Evolutionary conservation across 129 eudicot genomes (phyloP).

Genomic region (Centrapalus pauciflorus): DNA sequence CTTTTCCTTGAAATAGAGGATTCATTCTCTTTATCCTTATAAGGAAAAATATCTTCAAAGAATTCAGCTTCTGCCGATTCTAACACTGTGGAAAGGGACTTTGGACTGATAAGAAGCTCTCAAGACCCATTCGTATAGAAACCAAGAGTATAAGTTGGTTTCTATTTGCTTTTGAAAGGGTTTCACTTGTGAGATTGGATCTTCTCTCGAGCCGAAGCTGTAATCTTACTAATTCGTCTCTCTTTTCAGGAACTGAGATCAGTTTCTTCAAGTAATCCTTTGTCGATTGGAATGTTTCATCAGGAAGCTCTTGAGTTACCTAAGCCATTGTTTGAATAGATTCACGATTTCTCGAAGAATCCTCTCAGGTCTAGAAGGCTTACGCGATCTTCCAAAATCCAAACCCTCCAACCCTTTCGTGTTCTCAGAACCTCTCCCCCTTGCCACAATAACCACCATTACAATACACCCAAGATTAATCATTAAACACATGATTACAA

Average conservation of each 20-base stretch:
- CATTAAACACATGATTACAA: no score
- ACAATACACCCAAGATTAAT: no score
- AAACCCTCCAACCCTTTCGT: slow-evolving; percentile 44
- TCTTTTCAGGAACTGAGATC: slow-evolving; percentile 45
- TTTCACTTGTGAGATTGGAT: slow-evolving; percentile 64
- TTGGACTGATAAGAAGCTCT: slow-evolving; percentile 44
- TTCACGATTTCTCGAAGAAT: slow-evolving; percentile 77
- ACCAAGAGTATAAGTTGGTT: slow-evolving; percentile 67
- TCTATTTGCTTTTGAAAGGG: slow-evolving; percentile 61
- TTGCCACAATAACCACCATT: no score
- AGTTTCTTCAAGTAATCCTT: slow-evolving; percentile 65
- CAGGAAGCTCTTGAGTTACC: slow-evolving; percentile 61
- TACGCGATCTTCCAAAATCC: slow-evolving; percentile 44
- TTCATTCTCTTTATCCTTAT: no score
- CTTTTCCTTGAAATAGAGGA: no score
- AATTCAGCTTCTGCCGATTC: no score
- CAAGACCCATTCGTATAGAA: slow-evolving; percentile 61
- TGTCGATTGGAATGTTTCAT: slow-evolving; percentile 63
- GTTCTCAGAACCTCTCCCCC: slow-evolving; percentile 53
- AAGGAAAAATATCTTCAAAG: no score
- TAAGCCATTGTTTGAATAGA: slow-evolving; percentile 73
- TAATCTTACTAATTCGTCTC: slow-evolving; percentile 56
- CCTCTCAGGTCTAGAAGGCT: slow-evolving; percentile 64
- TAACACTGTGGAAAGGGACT: slow-evolving; percentile 37
- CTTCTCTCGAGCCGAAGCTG: slow-evolving; percentile 64